These are phyloP conservation scores for Massospora cicadina DNA, from an alignment of 371 early-diverging fungal species.

Conservation along the genomic window DNA sequence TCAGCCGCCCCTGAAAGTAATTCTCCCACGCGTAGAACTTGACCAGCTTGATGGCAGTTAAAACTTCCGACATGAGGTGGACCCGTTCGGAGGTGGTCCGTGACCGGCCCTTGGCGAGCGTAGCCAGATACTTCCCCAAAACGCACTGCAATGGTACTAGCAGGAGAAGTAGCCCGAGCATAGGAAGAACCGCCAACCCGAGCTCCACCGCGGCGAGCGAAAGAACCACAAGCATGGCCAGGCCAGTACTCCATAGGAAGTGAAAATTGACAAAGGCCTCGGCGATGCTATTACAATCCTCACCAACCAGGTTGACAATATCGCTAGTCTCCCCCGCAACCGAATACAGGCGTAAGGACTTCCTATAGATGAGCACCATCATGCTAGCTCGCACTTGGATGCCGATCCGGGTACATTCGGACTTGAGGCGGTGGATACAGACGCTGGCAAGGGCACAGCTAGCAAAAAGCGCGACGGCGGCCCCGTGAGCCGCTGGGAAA, in stretches of 20 bases:
- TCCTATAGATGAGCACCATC: conserved; percentile 47
- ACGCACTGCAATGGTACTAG: conserved; percentile 41
- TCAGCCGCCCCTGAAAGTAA: conserved; percentile 22
- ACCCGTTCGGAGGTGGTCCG: conserved; percentile 33
- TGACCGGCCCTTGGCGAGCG: conserved; percentile 19
- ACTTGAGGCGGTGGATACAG: conserved; percentile 32
- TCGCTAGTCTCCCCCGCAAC: conserved; percentile 38
- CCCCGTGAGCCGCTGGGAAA: conserved; percentile 21
- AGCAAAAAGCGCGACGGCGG: conserved; percentile 28
- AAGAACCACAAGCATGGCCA: conserved; percentile 29
- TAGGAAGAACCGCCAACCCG: conserved; percentile 29
- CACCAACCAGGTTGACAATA: conserved; percentile 29
- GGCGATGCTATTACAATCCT: conserved; percentile 33
- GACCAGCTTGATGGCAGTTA: conserved; percentile 53
- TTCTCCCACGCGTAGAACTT: conserved; percentile 59
- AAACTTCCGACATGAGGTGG: conserved; percentile 42
- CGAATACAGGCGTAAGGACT: conserved; percentile 32
- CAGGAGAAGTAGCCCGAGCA: conserved; percentile 30
- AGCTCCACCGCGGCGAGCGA: conserved; percentile 30
- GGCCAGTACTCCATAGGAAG: conserved; percentile 41
- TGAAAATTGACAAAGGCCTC: conserved; percentile 48
- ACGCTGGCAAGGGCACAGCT: conserved; percentile 19
- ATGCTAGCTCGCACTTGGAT: conserved; percentile 39
- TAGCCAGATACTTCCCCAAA: conserved; percentile 27
- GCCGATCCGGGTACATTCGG: conserved; percentile 33